phyloP scores from a whole-genome alignment of 371 early-diverging fungal species.

The Syncephalis fuscata region DNA sequence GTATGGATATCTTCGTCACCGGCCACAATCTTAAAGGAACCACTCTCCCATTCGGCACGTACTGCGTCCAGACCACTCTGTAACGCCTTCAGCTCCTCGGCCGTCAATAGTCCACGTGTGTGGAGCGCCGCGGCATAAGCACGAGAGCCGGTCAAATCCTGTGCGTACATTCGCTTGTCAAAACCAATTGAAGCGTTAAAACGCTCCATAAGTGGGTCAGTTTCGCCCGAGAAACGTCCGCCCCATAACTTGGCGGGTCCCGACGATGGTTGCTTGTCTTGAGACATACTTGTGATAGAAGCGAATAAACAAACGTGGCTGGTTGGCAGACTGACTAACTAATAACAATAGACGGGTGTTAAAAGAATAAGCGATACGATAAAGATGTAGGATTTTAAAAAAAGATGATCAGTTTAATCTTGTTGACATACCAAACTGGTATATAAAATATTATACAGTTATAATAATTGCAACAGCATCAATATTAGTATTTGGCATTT shows the following conservation, averaged over 20 bases:
- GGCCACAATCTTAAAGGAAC: slow-evolving; percentile 50
- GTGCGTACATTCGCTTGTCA: slow-evolving; percentile 81
- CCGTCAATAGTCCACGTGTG: slow-evolving; percentile 53
- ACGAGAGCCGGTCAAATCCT: slow-evolving; percentile 75
- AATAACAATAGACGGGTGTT: no score
- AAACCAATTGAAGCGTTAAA: slow-evolving; percentile 91
- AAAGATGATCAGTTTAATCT: no score
- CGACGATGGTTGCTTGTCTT: no score
- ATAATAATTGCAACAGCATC: no score
- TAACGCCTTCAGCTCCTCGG: slow-evolving; percentile 49
- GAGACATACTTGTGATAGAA: no score
- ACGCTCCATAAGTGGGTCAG: slow-evolving; percentile 89
- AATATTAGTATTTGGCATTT: no score
- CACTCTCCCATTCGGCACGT: slow-evolving; percentile 63
- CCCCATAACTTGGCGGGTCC: slow-evolving; percentile 48
- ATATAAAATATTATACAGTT: no score
- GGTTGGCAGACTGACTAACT: no score
- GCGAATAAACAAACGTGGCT: no score
- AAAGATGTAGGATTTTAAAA: no score
- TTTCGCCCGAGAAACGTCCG: slow-evolving; percentile 73
- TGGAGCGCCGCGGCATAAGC: slow-evolving; percentile 81
- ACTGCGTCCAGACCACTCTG: slow-evolving; percentile 60
- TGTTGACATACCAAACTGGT: no score
- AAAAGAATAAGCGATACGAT: no score
- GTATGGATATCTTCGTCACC: slow-evolving; percentile 97